Percentiles rank a stretch among this genome's conserved stretches.
phyloP scores from a whole-genome alignment of 2,329 filamentous ascomycete genomes.

The Orbilia quercus region DNA sequence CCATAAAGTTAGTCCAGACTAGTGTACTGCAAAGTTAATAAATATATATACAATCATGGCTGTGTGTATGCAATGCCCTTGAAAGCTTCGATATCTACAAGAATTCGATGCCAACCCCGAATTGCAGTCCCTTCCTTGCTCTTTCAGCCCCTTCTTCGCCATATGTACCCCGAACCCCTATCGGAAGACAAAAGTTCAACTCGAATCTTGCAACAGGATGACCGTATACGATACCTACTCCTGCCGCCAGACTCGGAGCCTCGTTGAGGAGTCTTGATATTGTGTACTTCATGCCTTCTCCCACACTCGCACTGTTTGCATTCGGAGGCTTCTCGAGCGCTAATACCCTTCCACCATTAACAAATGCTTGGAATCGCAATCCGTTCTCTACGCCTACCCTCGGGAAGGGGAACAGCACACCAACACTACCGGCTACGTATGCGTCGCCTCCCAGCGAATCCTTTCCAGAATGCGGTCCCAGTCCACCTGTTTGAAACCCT shows the following conservation, averaged over 20 bases:
- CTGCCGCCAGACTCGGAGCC: slow-evolving; percentile 84
- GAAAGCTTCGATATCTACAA: slow-evolving; percentile 68
- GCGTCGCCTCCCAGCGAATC: slow-evolving; percentile 92
- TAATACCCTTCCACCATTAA: slow-evolving; percentile 87
- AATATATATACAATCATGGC: slow-evolving; percentile 45
- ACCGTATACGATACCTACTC: slow-evolving; percentile 91
- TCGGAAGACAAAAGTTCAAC: slow-evolving; percentile 90
- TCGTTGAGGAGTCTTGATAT: slow-evolving; percentile 78
- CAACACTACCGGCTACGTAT: slow-evolving; percentile 88
- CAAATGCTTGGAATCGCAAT: slow-evolving; percentile 86
- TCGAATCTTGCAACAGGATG: slow-evolving; percentile 94
- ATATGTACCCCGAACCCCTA: slow-evolving; percentile 63
- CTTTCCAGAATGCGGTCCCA: slow-evolving; percentile 85
- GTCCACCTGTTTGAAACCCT: slow-evolving; percentile 87
- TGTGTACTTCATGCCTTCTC: slow-evolving; percentile 70
- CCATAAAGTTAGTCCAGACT: no score
- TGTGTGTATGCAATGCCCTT: not conserved
- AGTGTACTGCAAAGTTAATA: slow-evolving; percentile 8
- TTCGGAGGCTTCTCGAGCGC: slow-evolving; percentile 72
- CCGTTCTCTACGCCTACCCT: slow-evolving; percentile 83
- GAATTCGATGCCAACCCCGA: slow-evolving; percentile 97
- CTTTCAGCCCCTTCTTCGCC: slow-evolving; percentile 85
- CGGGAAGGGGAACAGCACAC: slow-evolving; percentile 85
- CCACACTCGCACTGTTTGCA: slow-evolving; percentile 66
- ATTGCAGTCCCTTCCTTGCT: slow-evolving; percentile 87